A percentile compares a stretch with the other conserved stretches of the same genome.
Evolutionary conservation across 805 yeast species (phyloP).

Genomic region (Pichia occidentalis): DNA sequence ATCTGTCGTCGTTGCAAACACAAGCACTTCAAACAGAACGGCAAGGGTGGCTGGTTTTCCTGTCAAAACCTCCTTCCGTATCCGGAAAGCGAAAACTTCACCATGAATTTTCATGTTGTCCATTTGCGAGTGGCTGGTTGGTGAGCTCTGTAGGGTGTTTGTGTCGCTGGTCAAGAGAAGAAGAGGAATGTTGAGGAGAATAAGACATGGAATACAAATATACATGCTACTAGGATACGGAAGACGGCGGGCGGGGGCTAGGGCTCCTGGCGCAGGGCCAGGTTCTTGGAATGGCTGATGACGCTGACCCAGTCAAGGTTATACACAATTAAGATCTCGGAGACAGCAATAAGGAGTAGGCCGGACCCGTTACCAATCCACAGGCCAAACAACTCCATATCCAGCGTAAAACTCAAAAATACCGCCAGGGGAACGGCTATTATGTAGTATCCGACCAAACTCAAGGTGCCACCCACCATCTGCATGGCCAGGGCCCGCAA

Average conservation of each 20-base stretch:
- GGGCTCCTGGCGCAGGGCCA: conserved; percentile 3
- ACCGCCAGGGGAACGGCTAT: conserved; percentile 65
- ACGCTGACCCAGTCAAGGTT: conserved; percentile 49
- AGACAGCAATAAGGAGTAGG: conserved; percentile 44
- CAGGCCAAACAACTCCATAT: conserved; percentile 50
- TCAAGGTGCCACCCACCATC: conserved; percentile 62
- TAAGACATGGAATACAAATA: too few species aligned
- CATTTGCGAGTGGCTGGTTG: too few species aligned
- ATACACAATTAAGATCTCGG: conserved; percentile 42
- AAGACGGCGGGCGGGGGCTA: too few species aligned
- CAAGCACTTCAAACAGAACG: too few species aligned
- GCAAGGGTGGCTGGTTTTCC: conserved; percentile 1
- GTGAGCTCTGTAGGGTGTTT: too few species aligned
- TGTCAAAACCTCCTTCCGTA: too few species aligned
- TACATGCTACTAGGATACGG: too few species aligned
- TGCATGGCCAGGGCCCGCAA: conserved; percentile 75
- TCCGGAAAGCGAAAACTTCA: not conserved
- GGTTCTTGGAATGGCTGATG: conserved; percentile 26
- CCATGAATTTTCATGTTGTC: too few species aligned
- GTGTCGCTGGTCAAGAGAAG: too few species aligned
- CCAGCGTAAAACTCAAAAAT: conserved; percentile 44
- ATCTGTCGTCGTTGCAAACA: too few species aligned
- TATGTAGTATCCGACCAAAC: conserved; percentile 63
- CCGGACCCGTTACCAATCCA: conserved; percentile 75
- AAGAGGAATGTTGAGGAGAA: too few species aligned